These are phyloP conservation scores for Dendrobium catenatum DNA, from an alignment of 106 monocot species.

Conservation along the genomic window DNA sequence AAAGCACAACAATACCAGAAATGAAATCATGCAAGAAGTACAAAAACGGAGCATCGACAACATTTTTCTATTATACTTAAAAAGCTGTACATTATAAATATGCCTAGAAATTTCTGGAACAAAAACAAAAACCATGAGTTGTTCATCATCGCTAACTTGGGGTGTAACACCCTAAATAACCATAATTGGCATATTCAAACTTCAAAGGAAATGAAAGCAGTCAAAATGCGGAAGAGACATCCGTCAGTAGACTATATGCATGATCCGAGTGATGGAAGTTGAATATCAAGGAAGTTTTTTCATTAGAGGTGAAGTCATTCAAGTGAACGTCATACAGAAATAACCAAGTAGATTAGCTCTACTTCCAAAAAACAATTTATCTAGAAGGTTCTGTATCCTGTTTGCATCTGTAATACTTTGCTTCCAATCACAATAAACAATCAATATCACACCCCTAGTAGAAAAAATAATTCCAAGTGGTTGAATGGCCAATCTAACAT, in stretches of 20 bases:
- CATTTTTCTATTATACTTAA: not conserved
- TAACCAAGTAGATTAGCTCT: not conserved
- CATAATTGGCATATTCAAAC: no score
- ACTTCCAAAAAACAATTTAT: not conserved
- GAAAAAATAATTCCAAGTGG: not conserved
- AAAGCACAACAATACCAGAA: not conserved
- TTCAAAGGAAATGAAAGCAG: no score
- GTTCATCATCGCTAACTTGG: not conserved
- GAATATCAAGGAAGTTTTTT: not conserved
- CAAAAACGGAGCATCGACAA: not conserved
- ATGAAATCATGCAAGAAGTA: not conserved
- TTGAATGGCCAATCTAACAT: not conserved
- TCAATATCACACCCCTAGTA: not conserved
- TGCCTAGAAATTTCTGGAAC: not conserved
- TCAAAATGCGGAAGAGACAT: no score
- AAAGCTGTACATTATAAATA: not conserved
- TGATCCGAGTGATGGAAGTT: not conserved
- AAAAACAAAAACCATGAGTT: not conserved
- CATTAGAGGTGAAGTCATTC: not conserved
- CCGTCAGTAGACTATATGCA: no score
- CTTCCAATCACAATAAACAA: not conserved
- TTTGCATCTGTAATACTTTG: not conserved
- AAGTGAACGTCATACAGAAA: not conserved
- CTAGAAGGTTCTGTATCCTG: not conserved
- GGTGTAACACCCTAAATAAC: no score